Percentiles rank a stretch among this genome's conserved stretches.
These are phyloP conservation scores for Penicillium sp. DNA, from an alignment of 2,329 filamentous ascomycete genomes.

Conservation along the genomic window DNA sequence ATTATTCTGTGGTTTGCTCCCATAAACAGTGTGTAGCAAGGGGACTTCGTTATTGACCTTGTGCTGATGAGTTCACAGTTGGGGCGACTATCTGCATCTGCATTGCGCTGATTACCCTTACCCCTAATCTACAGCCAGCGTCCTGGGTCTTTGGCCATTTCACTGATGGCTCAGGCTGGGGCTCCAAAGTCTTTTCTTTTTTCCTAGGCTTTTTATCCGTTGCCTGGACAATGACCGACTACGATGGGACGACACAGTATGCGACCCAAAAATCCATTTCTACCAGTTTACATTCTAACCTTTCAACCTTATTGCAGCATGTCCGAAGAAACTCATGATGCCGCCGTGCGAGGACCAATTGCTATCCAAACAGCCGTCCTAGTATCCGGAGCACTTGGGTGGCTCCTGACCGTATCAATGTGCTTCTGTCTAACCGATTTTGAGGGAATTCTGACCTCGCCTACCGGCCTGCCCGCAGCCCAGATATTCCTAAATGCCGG, in stretches of 20 bases:
- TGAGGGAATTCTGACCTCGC: slow-evolving; percentile 48
- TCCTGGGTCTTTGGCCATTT: slow-evolving; percentile 55
- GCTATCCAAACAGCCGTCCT: slow-evolving; percentile 54
- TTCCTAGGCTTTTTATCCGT: slow-evolving; percentile 46
- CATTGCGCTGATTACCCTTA: slow-evolving; percentile 50
- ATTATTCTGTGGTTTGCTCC: slow-evolving; percentile 59
- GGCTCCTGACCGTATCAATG: slow-evolving; percentile 55
- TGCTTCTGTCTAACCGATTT: slow-evolving; percentile 55
- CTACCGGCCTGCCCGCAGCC: slow-evolving; percentile 54
- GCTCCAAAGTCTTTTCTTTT: slow-evolving; percentile 53
- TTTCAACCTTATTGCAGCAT: slow-evolving; percentile 38
- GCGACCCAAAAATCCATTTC: slow-evolving; percentile 11
- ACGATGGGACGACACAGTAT: slow-evolving; percentile 58
- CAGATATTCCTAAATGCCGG: slow-evolving; percentile 54
- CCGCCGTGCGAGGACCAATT: slow-evolving; percentile 51
- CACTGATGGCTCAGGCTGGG: slow-evolving; percentile 56
- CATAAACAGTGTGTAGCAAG: slow-evolving; percentile 47
- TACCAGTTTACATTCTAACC: not conserved
- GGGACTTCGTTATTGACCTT: not conserved
- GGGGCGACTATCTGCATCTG: slow-evolving; percentile 54
- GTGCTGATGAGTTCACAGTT: slow-evolving; percentile 29
- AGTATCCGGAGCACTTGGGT: slow-evolving; percentile 53
- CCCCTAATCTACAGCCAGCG: slow-evolving; percentile 51
- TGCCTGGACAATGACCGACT: slow-evolving; percentile 57
- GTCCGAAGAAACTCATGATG: slow-evolving; percentile 59